A percentile compares a stretch with the other conserved stretches of the same genome.
Conservation (phyloP, 345 rosid genomes). For the Murraya paniculata region DNA sequence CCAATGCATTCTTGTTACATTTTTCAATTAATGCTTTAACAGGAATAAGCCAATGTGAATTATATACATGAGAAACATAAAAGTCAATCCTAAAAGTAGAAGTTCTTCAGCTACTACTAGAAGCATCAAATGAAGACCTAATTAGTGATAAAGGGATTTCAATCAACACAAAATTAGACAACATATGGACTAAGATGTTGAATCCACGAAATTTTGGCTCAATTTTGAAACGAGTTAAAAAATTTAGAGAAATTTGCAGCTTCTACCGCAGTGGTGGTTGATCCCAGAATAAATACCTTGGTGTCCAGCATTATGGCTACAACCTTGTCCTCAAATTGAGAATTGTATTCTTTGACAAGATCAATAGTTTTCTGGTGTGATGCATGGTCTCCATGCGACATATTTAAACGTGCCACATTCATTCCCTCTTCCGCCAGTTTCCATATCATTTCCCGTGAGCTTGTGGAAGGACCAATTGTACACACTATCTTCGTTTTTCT, state of each 20-base stretch:
- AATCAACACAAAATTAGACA: neutral
- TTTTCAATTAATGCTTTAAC: neutral
- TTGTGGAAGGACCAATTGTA: constrained; percentile 95
- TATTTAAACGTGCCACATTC: constrained; percentile 94
- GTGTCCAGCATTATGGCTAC: constrained; percentile 93
- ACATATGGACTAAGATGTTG: neutral
- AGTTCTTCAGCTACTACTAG: neutral
- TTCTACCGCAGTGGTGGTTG: neutral
- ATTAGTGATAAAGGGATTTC: neutral
- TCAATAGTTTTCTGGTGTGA: constrained; percentile 88
- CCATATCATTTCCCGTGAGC: constrained; percentile 95
- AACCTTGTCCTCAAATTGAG: constrained; percentile 73
- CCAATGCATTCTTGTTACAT: neutral
- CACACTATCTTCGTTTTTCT: constrained; percentile 95
- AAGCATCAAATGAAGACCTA: neutral
- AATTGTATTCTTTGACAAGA: constrained; percentile 87
- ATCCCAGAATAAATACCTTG: constrained; percentile 49
- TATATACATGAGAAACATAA: neutral
- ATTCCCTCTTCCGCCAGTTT: constrained; percentile 87
- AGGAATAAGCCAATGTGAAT: neutral
- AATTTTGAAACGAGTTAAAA: neutral
- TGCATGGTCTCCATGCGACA: constrained; percentile 96
- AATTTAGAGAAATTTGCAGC: neutral
- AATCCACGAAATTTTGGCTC: neutral
- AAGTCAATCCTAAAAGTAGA: neutral